phyloP scores from a whole-genome alignment of 345 rosid genomes.

The Eucalyptus grandis region DNA sequence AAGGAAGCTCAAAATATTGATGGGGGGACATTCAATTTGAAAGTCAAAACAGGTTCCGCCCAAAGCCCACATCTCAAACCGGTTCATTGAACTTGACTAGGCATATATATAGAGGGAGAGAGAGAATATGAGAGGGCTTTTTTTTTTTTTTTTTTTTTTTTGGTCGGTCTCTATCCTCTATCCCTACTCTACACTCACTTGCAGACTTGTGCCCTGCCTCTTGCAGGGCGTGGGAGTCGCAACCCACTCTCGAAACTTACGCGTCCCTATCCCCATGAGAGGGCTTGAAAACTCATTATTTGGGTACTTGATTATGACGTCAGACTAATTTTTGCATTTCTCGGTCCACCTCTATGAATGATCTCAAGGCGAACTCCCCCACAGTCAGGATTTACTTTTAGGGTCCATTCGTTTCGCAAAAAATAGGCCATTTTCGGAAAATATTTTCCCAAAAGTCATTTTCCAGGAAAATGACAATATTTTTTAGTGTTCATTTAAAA shows the following conservation, averaged over 20 bases:
- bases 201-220: too few relatives aligned
- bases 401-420: rapidly evolving
- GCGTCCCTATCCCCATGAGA: too few relatives aligned
- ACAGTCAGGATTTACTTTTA: background rate
- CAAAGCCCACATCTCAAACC: background rate
- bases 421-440: rapidly evolving
- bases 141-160: too few relatives aligned
- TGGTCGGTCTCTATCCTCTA: too few relatives aligned
- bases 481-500: rapidly evolving
- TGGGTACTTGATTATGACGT: background rate
- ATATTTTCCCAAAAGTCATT: too few relatives aligned
- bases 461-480: too few relatives aligned
- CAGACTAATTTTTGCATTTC: background rate
- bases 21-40: background rate
- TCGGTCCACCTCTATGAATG: background rate
- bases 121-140: too few relatives aligned
- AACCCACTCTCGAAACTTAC: too few relatives aligned
- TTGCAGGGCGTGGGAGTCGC: too few relatives aligned
- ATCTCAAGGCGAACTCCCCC: background rate
- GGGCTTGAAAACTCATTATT: background rate
- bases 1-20: background rate
- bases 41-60: background rate
- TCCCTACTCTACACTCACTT: too few relatives aligned
- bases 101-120: background rate
- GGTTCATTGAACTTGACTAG: background rate